Evolutionary conservation across 2,329 filamentous ascomycete species (phyloP).

Genomic region (Aureobasidium melanogenum): DNA sequence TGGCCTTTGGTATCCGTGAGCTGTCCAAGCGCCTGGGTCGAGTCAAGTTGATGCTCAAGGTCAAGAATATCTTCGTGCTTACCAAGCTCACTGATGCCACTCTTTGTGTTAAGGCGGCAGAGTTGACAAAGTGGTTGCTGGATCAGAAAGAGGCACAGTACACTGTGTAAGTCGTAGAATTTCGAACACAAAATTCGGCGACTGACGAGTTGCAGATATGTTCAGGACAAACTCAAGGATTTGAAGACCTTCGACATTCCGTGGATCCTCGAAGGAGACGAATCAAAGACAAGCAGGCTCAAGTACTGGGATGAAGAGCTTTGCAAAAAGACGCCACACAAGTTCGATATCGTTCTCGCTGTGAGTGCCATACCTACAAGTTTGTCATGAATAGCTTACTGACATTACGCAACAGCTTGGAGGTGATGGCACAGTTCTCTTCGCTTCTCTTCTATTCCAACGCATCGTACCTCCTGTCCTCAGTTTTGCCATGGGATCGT

Average conservation of each 20-base stretch:
- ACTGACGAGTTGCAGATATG: conserved; percentile 35
- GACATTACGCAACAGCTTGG: conserved; percentile 41
- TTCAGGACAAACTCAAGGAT: conserved; percentile 65
- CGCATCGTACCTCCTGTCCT: conserved; percentile 76
- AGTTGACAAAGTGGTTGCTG: conserved; percentile 73
- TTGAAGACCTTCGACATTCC: conserved; percentile 65
- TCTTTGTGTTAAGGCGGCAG: conserved; percentile 66
- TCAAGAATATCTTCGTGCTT: conserved; percentile 75
- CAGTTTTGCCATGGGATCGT: conserved; percentile 73
- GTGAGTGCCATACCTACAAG: conserved; percentile 24
- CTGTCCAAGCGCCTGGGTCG: conserved; percentile 77
- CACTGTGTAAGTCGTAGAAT: conserved; percentile 50
- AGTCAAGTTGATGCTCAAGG: conserved; percentile 72
- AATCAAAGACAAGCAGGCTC: conserved; percentile 49
- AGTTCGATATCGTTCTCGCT: conserved; percentile 88
- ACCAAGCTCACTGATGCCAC: conserved; percentile 86
- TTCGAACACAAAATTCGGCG: background rate
- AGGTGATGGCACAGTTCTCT: conserved; percentile 79
- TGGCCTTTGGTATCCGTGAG: conserved; percentile 93
- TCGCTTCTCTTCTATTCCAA: conserved; percentile 88
- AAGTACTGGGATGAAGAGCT: conserved; percentile 78
- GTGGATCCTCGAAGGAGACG: conserved; percentile 57
- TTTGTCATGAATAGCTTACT: background rate
- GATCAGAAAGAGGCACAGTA: conserved; percentile 57
- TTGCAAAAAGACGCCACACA: conserved; percentile 68